These are phyloP conservation scores for Verticillium isaacii DNA, from an alignment of 2,329 filamentous ascomycete genomes.

Conservation along the genomic window DNA sequence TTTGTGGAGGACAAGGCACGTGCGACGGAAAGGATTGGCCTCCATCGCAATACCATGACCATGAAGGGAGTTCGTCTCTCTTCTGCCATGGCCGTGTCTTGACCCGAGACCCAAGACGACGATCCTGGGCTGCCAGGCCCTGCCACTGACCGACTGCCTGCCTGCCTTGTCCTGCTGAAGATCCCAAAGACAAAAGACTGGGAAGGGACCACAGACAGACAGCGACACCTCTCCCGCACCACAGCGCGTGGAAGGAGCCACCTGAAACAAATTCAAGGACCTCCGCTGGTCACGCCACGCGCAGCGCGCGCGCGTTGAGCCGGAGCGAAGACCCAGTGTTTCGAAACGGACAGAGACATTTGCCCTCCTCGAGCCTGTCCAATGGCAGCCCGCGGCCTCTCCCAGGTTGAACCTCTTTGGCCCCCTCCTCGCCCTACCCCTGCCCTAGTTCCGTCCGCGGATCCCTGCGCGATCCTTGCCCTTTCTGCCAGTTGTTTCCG, in stretches of 20 bases:
- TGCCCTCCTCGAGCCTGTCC: background rate
- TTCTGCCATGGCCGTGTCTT: background rate
- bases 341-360: conserved; percentile 1
- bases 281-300: background rate
- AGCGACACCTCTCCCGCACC: background rate
- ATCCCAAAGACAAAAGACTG: background rate
- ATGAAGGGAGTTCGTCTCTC: background rate
- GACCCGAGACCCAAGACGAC: background rate
- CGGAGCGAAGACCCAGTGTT: conserved; percentile 1
- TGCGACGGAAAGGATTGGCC: background rate
- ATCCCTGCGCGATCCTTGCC: conserved; percentile 3
- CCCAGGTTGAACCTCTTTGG: background rate
- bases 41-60: background rate
- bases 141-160: background rate
- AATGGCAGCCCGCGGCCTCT: background rate
- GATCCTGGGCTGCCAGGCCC: background rate
- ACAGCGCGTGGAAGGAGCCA: background rate
- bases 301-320: background rate
- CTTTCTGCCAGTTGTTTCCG: conserved; percentile 1
- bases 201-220: background rate
- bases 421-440: background rate
- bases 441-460: background rate
- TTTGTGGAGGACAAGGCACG: background rate
- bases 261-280: conserved; percentile 16
- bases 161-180: background rate